Base-by-base conservation (phyloP, 805 yeast genomes). In the Hanseniaspora occidentalis region DNA sequence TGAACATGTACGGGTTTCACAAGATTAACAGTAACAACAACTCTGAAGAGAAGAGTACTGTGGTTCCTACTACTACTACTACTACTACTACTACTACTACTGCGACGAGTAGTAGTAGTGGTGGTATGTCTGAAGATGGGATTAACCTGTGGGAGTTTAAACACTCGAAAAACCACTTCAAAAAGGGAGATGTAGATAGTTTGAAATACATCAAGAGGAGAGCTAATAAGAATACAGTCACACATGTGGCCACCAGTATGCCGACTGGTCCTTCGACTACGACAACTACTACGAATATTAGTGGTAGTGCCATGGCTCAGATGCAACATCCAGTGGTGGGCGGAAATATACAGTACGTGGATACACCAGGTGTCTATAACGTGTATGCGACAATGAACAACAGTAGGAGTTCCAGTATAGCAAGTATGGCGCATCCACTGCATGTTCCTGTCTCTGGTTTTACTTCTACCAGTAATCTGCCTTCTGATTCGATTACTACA, bases 1-100 rank as follows among this genome's bases (percentile, higher is more conserved):
- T 82, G 40, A 84, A 82, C 58, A 79, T 81, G 83, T 82, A 82
- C 52, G 89, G 89, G 0, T 82, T 82, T 54, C 88, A 80, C 55
- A 81, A 82, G 55, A 67, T 65, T 45, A 79, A 72, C 43, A 46
- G 38, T 4, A 43, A 26, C 14, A 35, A 34, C 17, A 45, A 40
- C 22, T n/a, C n/a, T n/a, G n/a, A n/a, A n/a, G n/a, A n/a, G n/a
- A n/a, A n/a, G n/a, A n/a, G n/a, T n/a, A n/a, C n/a, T n/a, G n/a
- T n/a, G 14, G 24, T n/a, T 49, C 53, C 27, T 29, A 10, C 14
- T 11, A 18, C 23, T 7, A 33, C 17, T 18, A 4, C 36, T 18
- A 29, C 20, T 23, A 31, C 11, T 23, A 23, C 22, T 21, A 17
- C 17, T n/a, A 26, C 9, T 23, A 27, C 18, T 3, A 37, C 33